These are phyloP conservation scores for Rhynchospora breviuscula DNA, from an alignment of 176 grass and related monocot genomes.

Conservation along the genomic window DNA sequence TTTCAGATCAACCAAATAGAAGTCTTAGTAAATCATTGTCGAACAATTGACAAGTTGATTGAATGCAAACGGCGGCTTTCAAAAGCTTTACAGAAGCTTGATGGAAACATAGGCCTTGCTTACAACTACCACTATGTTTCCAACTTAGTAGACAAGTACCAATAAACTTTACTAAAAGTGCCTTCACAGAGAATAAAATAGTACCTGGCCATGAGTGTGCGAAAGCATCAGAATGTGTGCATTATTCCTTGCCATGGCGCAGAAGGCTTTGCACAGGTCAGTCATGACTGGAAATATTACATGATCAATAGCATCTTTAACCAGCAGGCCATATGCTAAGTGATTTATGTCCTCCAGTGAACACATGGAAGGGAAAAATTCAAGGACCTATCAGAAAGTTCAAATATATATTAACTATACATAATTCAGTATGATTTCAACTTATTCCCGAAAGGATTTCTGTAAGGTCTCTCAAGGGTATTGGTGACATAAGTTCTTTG, in stretches of 20 bases:
- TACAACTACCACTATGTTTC: background rate
- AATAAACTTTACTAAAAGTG: background rate
- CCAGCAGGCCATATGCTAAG: slow-evolving; percentile 60
- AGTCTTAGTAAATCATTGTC: background rate
- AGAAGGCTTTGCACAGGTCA: slow-evolving; percentile 42
- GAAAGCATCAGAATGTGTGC: slow-evolving; percentile 57
- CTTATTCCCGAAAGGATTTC: background rate
- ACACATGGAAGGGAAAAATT: slow-evolving; percentile 93
- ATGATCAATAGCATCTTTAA: slow-evolving; percentile 67
- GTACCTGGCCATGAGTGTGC: slow-evolving; percentile 85
- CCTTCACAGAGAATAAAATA: background rate
- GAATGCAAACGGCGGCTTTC: background rate
- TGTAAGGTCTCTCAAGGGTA: background rate
- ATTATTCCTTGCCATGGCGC: slow-evolving; percentile 60
- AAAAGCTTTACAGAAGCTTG: too few species aligned
- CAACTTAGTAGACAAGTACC: background rate
- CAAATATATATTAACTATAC: background rate
- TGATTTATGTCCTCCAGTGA: slow-evolving; percentile 99
- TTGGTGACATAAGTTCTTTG: background rate
- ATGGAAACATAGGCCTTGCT: too few species aligned
- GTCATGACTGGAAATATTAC: slow-evolving; percentile 73
- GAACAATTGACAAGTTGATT: background rate
- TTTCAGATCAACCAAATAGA: too few species aligned
- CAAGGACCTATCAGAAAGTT: slow-evolving; percentile 50
- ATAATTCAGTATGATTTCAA: background rate